Conservation (phyloP, 441 rosid genomes). For the Euphorbia corollata region DNA sequence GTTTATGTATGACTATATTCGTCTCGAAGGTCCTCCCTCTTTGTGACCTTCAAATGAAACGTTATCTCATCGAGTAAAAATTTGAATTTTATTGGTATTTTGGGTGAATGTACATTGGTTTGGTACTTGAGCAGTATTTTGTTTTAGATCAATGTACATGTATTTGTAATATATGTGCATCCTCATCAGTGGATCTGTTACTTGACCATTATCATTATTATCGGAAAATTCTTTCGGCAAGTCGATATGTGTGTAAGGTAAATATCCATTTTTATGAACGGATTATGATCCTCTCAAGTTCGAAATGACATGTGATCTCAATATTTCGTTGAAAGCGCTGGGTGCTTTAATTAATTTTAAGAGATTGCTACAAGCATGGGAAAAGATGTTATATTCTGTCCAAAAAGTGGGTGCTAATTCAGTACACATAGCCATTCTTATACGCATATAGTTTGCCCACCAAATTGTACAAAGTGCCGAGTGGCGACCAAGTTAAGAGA, state of each 20-base stretch:
- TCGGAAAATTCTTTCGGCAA: neutral
- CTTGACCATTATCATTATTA: neutral
- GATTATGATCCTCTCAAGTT: neutral
- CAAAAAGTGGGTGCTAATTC: neutral
- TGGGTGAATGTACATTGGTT: neutral
- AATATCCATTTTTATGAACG: neutral
- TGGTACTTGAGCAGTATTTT: too few species aligned
- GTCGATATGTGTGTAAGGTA: neutral
- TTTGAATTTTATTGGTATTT: neutral
- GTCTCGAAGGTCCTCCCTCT: constrained; percentile 58
- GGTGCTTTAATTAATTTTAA: neutral
- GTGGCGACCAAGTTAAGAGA: constrained; percentile 84
- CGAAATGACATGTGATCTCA: neutral
- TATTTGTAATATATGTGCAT: neutral
- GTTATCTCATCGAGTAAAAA: neutral
- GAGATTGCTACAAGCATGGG: neutral
- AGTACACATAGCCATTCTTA: constrained; percentile 24
- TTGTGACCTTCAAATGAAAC: neutral
- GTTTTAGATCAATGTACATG: neutral
- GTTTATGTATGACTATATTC: constrained; percentile 77
- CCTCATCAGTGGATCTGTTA: neutral
- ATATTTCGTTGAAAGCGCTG: too few species aligned
- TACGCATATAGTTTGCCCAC: constrained; percentile 31
- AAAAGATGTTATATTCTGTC: neutral
- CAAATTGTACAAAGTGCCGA: constrained; percentile 39